Conservation (phyloP, 352 stramenopile species). For the Phytopythium litorale region DNA sequence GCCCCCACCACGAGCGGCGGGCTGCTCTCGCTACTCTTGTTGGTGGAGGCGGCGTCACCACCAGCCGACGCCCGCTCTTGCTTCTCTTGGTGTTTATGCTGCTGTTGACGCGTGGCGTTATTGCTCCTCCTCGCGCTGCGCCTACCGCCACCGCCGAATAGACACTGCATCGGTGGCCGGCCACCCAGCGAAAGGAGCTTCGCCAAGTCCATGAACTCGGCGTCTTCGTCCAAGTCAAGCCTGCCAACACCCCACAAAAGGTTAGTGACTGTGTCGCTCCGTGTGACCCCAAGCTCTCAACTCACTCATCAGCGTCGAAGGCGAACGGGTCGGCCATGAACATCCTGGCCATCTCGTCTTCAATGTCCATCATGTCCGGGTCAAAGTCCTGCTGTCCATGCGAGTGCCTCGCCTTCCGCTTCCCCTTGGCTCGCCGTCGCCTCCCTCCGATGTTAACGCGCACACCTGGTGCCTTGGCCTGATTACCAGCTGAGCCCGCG, state of each 20-base stretch:
- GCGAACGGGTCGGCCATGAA: conserved; percentile 14
- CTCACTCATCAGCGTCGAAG: conserved; percentile 2
- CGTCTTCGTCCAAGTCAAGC: conserved; percentile 32
- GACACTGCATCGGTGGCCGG: conserved; percentile 9
- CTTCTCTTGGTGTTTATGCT: background rate
- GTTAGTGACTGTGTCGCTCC: background rate
- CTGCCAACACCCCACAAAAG: background rate
- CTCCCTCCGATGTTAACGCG: conserved; percentile 15
- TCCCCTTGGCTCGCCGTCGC: background rate
- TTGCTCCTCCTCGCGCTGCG: background rate
- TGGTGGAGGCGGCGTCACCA: background rate
- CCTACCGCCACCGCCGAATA: background rate
- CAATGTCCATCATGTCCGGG: conserved; percentile 6
- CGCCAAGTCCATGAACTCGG: conserved; percentile 36
- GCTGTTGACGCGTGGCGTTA: background rate
- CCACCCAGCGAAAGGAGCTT: conserved; percentile 29
- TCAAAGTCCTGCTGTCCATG: background rate
- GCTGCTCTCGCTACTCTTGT: background rate
- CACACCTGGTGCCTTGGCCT: conserved; percentile 11
- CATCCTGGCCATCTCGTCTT: conserved; percentile 20
- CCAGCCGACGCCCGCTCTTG: background rate
- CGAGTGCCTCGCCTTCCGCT: background rate
- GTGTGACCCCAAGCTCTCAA: background rate
- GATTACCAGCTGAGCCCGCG: background rate
- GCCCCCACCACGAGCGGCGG: conserved; percentile 15